These are phyloP conservation scores for Pseudisothecium myosuroides DNA, from an alignment of 225 moss, liverwort and hornwort genomes.

Conservation along the genomic window DNA sequence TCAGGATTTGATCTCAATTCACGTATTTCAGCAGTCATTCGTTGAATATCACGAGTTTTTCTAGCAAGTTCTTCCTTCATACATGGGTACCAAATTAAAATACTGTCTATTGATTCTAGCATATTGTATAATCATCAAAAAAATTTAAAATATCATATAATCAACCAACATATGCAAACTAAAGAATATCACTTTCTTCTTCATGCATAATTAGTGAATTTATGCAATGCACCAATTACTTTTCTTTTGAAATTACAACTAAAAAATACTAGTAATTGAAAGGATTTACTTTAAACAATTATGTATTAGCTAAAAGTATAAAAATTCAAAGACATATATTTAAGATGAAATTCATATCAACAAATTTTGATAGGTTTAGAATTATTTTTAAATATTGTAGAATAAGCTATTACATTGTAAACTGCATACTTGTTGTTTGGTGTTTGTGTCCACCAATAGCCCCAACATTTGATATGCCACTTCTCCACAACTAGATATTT, in stretches of 20 bases:
- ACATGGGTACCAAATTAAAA: neutral
- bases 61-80: constrained; percentile 23
- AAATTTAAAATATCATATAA: too few relatives aligned
- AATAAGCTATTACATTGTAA: neutral
- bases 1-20: constrained; percentile 6
- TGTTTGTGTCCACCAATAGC: constrained; percentile 2
- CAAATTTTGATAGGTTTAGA: neutral
- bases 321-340: neutral
- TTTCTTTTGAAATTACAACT: neutral
- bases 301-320: neutral
- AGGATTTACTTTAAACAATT: neutral
- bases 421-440: constrained; percentile 28
- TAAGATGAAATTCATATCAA: neutral
- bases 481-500: constrained; percentile 3
- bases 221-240: neutral
- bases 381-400: neutral
- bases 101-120: neutral
- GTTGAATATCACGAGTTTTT: constrained; percentile 13
- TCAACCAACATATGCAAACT: neutral
- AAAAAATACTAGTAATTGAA: neutral
- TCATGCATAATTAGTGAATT: neutral
- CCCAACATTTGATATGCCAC: constrained; percentile 12
- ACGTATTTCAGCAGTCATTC: constrained; percentile 8
- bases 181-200: too few relatives aligned
- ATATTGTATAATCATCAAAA: neutral